Base-by-base conservation (phyloP, 1,139 yeast species). In the Zygosaccharomyces sapae region DNA sequence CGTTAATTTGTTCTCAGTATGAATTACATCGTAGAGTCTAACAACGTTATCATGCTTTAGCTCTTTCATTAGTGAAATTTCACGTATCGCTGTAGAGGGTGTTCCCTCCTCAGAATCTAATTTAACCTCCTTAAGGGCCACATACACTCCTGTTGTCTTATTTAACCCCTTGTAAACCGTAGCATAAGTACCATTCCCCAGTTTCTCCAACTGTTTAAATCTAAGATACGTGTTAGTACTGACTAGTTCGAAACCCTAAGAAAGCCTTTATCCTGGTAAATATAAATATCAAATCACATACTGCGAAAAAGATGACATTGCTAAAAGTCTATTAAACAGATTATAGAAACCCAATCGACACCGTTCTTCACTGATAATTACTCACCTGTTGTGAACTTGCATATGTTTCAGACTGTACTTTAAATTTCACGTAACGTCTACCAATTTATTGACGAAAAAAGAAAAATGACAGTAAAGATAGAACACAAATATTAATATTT, bases 161-260 rank as follows among this genome's bases (percentile, higher is more conserved):
- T 92, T 92, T 51, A 96, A 76, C 8, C 97, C 98, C 62, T 90
- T 92, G 71, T 92, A 92, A 24, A 92, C 98, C 5, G 97, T 92
- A 48, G 98, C 98, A 73, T 92, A 92, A 1, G 98, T 92, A 50
- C 98, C 98, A 68, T 90, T 97, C 37, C 97, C 97, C 49, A 90
- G 77, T 71, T 90, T 90, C 69, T 90, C 97, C 54, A 92, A 80
- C 47, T 66, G 70, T 45, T 65, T 66, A 43, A 65, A 66, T 38
- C 62, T 59, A 36, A 34, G 44, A 44, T 33, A 12, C 10, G 30
- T 27, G 25, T 37, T 38, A 38, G 31, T 31, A 38, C 16, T 31
- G 3, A 31, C 19, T 10, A 18, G 10, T 31, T 31, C 34, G 29
- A 20, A 19, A 7, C 16, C 4, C 19, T 16, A 35, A 16, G 12